Evolutionary conservation across 2,329 filamentous ascomycete genomes (phyloP).

Genomic region (Aspergillus caelatus): DNA sequence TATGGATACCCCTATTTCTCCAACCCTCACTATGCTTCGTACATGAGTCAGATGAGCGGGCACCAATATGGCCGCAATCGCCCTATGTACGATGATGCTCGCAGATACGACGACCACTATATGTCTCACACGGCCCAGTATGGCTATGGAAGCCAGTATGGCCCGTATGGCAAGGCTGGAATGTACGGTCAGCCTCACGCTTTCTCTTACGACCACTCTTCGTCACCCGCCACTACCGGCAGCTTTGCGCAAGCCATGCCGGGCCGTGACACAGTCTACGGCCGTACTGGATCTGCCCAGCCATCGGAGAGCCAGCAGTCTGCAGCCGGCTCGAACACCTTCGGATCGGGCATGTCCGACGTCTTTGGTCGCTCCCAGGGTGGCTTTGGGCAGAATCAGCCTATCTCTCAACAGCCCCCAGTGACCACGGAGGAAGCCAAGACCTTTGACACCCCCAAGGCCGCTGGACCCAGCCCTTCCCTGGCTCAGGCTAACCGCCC

Average conservation of each 20-base stretch:
- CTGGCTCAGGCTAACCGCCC: slow-evolving; percentile 65
- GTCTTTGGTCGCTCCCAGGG: slow-evolving; percentile 62
- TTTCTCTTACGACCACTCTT: slow-evolving; percentile 67
- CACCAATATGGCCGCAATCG: slow-evolving; percentile 52
- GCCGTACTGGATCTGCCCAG: slow-evolving; percentile 60
- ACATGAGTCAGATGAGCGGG: slow-evolving; percentile 59
- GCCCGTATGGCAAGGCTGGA: slow-evolving; percentile 58
- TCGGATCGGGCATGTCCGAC: slow-evolving; percentile 57
- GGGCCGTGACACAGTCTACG: slow-evolving; percentile 61
- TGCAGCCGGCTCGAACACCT: slow-evolving; percentile 52
- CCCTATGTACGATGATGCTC: slow-evolving; percentile 54
- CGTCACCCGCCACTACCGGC: slow-evolving; percentile 63
- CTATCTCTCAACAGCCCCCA: slow-evolving; percentile 52
- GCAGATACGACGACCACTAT: slow-evolving; percentile 52
- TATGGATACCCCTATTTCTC: slow-evolving; percentile 64
- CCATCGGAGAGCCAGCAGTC: slow-evolving; percentile 59
- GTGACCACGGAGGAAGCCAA: slow-evolving; percentile 58
- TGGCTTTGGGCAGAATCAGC: slow-evolving; percentile 60
- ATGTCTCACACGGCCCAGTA: slow-evolving; percentile 56
- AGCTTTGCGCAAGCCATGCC: slow-evolving; percentile 46
- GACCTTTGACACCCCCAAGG: slow-evolving; percentile 60
- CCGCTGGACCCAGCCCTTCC: slow-evolving; percentile 61
- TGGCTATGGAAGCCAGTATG: slow-evolving; percentile 55
- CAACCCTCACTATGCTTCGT: slow-evolving; percentile 64
- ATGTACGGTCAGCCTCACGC: slow-evolving; percentile 67